A percentile compares a stretch with the other conserved stretches of the same genome.
Evolutionary conservation across 306 rosid genomes (phyloP).

Genomic region (Trifolium dubium): DNA sequence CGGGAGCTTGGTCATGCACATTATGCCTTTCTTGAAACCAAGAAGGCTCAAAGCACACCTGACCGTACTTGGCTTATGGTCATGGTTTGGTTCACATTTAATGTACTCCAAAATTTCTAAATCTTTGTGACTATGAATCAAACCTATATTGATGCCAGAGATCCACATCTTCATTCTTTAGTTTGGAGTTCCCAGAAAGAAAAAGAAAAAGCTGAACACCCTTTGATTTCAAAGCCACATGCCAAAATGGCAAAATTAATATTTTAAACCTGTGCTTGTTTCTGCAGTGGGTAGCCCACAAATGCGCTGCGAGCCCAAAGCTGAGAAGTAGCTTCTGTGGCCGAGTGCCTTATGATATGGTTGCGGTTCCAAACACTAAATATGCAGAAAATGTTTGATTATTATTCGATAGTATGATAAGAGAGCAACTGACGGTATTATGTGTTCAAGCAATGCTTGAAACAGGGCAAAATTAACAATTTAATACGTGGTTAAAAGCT

Average conservation of each 20-base stretch:
- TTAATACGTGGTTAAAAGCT: neutral
- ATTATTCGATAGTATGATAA: too few relatives aligned
- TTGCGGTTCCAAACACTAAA: neutral
- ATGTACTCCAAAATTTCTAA: neutral
- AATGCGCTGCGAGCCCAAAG: neutral
- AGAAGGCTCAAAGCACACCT: conserved; percentile 10
- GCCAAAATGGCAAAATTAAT: neutral
- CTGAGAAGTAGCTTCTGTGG: neutral
- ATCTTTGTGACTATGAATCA: neutral
- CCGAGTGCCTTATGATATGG: neutral
- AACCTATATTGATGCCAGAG: neutral
- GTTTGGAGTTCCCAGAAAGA: neutral
- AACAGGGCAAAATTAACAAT: neutral
- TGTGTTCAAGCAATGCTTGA: neutral
- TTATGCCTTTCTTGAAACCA: conserved; percentile 25
- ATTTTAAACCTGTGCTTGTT: neutral
- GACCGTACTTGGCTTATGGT: neutral
- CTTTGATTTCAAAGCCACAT: neutral
- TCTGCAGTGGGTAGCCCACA: neutral
- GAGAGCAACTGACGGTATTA: too few relatives aligned
- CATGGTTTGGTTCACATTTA: conserved; percentile 1
- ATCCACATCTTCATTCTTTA: neutral
- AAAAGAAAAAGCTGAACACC: neutral
- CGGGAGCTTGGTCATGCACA: conserved; percentile 22
- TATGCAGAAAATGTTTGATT: too few relatives aligned